A percentile compares a stretch with the other conserved stretches of the same genome.
Evolutionary conservation across 192 early-diverging fungal genomes (phyloP).

Genomic region (Coemansia interrupta): DNA sequence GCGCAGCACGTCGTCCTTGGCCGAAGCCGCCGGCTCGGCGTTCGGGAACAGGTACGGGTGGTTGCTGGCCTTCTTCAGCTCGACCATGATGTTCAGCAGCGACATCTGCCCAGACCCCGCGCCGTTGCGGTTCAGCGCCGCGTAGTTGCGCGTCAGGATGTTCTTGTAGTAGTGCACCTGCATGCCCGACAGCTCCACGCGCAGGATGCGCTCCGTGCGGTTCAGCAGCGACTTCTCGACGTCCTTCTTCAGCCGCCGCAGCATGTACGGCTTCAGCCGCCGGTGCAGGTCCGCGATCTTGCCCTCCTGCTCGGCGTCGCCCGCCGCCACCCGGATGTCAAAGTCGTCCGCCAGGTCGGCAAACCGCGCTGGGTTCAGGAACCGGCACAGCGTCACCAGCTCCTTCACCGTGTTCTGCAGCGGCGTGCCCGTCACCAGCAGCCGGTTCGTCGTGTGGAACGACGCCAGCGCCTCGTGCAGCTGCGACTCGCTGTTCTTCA

Average conservation of each 20-base stretch:
- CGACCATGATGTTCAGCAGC: slow-evolving; percentile 90
- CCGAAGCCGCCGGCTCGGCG: slow-evolving; percentile 60
- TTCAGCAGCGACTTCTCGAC: slow-evolving; percentile 95
- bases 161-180: slow-evolving; percentile 94
- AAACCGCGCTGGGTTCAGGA: slow-evolving; percentile 91
- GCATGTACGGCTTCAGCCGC: slow-evolving; percentile 83
- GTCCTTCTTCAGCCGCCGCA: slow-evolving; percentile 95
- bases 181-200: slow-evolving; percentile 85
- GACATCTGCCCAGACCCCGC: slow-evolving; percentile 65
- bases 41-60: slow-evolving; percentile 89
- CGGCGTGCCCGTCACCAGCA: slow-evolving; percentile 98
- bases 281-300: slow-evolving; percentile 85
- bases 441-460: slow-evolving; percentile 84
- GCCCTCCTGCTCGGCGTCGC: slow-evolving; percentile 67
- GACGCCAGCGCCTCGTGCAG: slow-evolving; percentile 87
- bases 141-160: slow-evolving; percentile 92
- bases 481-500: slow-evolving; percentile 93
- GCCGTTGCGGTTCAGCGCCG: slow-evolving; percentile 71
- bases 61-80: slow-evolving; percentile 96
- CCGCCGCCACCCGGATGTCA: slow-evolving; percentile 57
- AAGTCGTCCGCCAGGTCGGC: slow-evolving; percentile 79
- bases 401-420: slow-evolving; percentile 97
- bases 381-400: slow-evolving; percentile 82
- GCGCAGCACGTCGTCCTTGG: slow-evolving; percentile 70
- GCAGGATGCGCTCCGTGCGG: slow-evolving; percentile 93